A percentile compares a stretch with the other conserved stretches of the same genome.
These are phyloP conservation scores for Calonectria hongkongensis DNA, from an alignment of 2,329 filamentous ascomycete genomes.

Conservation along the genomic window DNA sequence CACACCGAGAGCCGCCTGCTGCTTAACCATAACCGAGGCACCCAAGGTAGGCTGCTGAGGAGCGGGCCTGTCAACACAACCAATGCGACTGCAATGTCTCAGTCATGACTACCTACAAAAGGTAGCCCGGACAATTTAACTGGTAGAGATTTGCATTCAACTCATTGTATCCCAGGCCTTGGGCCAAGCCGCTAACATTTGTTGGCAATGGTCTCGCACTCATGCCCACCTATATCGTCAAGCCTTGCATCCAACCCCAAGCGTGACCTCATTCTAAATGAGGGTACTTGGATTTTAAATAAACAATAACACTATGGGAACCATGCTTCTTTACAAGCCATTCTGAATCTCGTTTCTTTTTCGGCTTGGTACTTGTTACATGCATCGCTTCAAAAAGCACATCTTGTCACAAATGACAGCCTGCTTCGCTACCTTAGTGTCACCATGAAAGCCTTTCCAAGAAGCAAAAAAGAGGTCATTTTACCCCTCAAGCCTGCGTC, in stretches of 20 bases:
- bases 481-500: slow-evolving; percentile 5
- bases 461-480: not conserved
- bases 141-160: not conserved
- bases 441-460: not conserved
- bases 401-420: slow-evolving; percentile 12
- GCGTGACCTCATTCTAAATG: no score
- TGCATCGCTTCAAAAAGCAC: not conserved
- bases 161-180: not conserved
- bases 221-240: no score
- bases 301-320: no score
- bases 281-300: no score
- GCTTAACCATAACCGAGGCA: no score
- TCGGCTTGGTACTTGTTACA: not conserved
- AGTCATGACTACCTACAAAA: not conserved
- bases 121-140: not conserved
- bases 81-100: slow-evolving; percentile 11
- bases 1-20: not conserved
- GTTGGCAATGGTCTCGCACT: no score
- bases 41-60: not conserved
- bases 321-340: no score
- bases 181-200: no score
- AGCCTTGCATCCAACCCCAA: not conserved
- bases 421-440: not conserved
- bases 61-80: not conserved
- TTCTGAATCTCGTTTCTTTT: no score